Percentiles rank a stretch among this genome's conserved stretches.
Evolutionary conservation across 2,329 filamentous ascomycete species (phyloP).

Genomic region (Tympanopsis confertula): DNA sequence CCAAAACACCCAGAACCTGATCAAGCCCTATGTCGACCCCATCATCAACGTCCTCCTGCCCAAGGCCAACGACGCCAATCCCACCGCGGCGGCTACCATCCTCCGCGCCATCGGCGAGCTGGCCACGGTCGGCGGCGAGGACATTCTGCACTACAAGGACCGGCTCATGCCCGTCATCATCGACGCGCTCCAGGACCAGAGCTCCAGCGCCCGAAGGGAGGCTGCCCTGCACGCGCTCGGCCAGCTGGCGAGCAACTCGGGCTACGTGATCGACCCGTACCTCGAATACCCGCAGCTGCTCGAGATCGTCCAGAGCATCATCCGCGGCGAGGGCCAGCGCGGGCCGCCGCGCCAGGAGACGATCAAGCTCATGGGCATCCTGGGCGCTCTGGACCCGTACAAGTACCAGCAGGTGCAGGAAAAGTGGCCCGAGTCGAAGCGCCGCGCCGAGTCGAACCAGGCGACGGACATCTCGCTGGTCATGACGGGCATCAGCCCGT

Average conservation of each 20-base stretch:
- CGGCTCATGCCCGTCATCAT: conserved; percentile 91
- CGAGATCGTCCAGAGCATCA: conserved; percentile 84
- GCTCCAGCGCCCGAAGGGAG: conserved; percentile 79
- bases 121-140: conserved; percentile 82
- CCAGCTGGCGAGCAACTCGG: conserved; percentile 87
- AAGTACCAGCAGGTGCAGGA: conserved; percentile 91
- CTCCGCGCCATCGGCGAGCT: conserved; percentile 89
- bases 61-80: conserved; percentile 74
- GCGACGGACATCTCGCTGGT: conserved; percentile 92
- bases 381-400: conserved; percentile 91
- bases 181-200: conserved; percentile 85
- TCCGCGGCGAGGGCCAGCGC: conserved; percentile 76
- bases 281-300: conserved; percentile 88
- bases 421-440: conserved; percentile 70
- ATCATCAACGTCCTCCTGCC: conserved; percentile 92
- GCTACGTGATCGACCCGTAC: conserved; percentile 95
- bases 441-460: conserved; percentile 47
- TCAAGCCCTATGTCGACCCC: conserved; percentile 92
- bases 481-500: conserved; percentile 93
- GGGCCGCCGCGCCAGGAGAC: conserved; percentile 82
- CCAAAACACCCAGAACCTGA: conserved; percentile 80
- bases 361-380: conserved; percentile 89
- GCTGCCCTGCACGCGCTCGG: conserved; percentile 83
- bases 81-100: conserved; percentile 88
- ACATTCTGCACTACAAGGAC: conserved; percentile 86